Evolutionary conservation across 2,329 filamentous ascomycete species (phyloP), one percentile per base, ranked within the genome.

Genomic region (Phoma sp.): DNA sequence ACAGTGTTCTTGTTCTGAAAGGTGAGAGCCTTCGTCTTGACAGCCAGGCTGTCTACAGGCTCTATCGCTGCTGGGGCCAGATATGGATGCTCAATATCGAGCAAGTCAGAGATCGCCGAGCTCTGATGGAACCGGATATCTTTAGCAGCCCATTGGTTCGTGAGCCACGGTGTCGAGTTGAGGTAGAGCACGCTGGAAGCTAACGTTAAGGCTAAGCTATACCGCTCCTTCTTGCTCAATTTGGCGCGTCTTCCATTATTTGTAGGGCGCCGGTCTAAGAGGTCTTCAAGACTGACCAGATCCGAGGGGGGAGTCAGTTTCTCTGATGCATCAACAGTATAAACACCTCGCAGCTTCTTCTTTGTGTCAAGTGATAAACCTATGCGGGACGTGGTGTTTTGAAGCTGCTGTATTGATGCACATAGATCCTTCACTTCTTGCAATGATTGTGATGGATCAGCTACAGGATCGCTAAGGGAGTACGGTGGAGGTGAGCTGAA

Each of bases 111-210:
- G 6, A 64, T 49, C 8, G 57, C 44, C 1, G 54, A 51, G 17
- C 60, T 64, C 39, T 59, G 65, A 41, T 73, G 65, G 47, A 76
- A 76, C 5, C 69, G 29, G 22, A 75, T 74, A 38, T 75, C 71
- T 43, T 65, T 69, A 8, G 67, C 62, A 12, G 64, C 62, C 71
- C 73, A 75, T 13, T 73, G 64, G 35, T 72, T 69, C 4, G 58
- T 62, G 7, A 76, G 68, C 74, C 73, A 76, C 2, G 72, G 71
- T 1, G 74, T 75, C 0, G 71, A 67, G 46, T 74, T 70, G 8
- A 76, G 65, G 43, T 74, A 74, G 4, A 76, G 61, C 6, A 73
- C 67, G 21, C 67, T 73, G 2, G 69, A 72, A 17, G 74, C 74
- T 10, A 76, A 58, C 1, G 72, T 76, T 27, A 76, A 63, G 19